These are phyloP conservation scores for Pythium graminicola DNA, from an alignment of 352 stramenopile genomes.

Conservation along the genomic window DNA sequence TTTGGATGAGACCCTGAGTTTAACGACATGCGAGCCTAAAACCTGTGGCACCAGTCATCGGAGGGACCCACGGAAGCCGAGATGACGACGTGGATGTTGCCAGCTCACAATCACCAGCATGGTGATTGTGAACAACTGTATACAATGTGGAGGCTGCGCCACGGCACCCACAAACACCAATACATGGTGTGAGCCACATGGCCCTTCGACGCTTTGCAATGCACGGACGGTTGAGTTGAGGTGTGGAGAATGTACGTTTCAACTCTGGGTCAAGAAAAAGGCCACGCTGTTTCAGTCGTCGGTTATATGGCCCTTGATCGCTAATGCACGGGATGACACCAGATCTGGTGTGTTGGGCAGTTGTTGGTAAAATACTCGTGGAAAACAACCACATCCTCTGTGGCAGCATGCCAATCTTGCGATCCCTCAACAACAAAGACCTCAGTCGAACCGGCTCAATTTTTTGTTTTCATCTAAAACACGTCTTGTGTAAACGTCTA, in stretches of 20 bases:
- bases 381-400: neutral
- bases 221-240: neutral
- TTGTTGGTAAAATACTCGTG: neutral
- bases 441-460: too few relatives aligned
- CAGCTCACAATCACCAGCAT: too few relatives aligned
- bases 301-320: neutral
- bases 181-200: neutral
- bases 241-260: neutral
- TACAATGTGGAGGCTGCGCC: neutral
- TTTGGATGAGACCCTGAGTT: neutral
- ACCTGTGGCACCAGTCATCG: neutral
- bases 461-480: too few relatives aligned
- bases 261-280: neutral
- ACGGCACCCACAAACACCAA: neutral
- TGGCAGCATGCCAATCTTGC: too few relatives aligned
- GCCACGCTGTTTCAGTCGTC: neutral
- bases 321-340: neutral
- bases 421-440: too few relatives aligned
- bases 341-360: neutral
- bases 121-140: too few relatives aligned
- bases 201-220: neutral
- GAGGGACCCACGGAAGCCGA: too few relatives aligned
- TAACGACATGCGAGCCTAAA: neutral
- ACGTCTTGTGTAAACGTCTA: too few relatives aligned
- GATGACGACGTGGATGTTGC: too few relatives aligned